Percentiles rank a stretch among this genome's conserved stretches.
phyloP scores from a whole-genome alignment of 129 eudicot species.

The Gnaphalium uliginosum region DNA sequence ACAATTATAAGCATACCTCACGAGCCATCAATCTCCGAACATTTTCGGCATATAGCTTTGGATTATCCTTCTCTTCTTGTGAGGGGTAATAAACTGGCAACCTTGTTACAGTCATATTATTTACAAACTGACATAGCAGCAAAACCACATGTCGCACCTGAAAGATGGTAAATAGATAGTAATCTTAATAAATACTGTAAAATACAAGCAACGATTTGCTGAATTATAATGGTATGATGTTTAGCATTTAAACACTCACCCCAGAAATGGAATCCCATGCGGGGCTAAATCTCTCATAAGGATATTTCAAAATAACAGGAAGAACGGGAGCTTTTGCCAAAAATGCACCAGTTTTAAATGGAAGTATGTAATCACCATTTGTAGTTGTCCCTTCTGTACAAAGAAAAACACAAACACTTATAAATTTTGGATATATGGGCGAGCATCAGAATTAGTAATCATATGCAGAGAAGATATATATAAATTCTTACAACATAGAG shows the following conservation, averaged over 20 bases:
- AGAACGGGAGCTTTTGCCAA: conserved; percentile 83
- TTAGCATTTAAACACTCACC: conserved; percentile 44
- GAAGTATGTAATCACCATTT: conserved; percentile 88
- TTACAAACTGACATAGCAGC: conserved; percentile 85
- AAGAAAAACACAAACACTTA: neutral
- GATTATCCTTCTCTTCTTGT: conserved; percentile 84
- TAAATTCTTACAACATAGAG: neutral
- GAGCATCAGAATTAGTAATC: neutral
- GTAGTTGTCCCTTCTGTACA: conserved; percentile 93
- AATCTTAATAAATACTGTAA: neutral
- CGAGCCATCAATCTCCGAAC: conserved; percentile 82
- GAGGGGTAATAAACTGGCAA: conserved; percentile 90
- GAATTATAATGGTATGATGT: neutral
- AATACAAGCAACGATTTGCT: neutral
- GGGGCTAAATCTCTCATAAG: conserved; percentile 90
- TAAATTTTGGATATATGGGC: conserved; percentile 9
- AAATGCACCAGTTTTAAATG: conserved; percentile 92
- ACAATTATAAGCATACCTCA: conserved; percentile 61
- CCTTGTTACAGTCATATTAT: conserved; percentile 68
- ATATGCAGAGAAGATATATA: neutral
- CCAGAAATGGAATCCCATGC: conserved; percentile 98
- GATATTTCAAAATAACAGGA: conserved; percentile 89
- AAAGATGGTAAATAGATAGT: neutral
- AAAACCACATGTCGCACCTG: conserved; percentile 81
- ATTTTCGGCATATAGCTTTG: conserved; percentile 82